A percentile compares a stretch with the other conserved stretches of the same genome.
Conservation (phyloP, 306 rosid species). For the Hylodesmum podocarpum region DNA sequence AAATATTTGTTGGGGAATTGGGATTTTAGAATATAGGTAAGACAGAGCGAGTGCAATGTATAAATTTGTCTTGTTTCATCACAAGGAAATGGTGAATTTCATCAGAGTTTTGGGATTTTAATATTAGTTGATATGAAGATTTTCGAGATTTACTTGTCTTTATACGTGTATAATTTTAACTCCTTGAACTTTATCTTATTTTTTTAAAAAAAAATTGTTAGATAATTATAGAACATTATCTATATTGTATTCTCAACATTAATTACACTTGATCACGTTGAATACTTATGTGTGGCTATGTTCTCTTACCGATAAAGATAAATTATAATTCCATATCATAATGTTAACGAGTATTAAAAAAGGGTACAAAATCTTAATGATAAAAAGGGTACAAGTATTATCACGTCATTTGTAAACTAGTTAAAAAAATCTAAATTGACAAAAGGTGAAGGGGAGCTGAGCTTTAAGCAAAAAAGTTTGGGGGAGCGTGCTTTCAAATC, state of each 20-base stretch:
- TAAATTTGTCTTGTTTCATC: conserved; percentile 30
- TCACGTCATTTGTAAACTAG: not conserved
- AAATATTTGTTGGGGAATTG: conserved; percentile 30
- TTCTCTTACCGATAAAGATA: too few relatives aligned
- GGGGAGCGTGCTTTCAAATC: not conserved
- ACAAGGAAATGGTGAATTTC: conserved; percentile 14
- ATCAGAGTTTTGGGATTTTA: conserved; percentile 5
- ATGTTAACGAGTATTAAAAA: not conserved
- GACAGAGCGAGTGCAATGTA: conserved; percentile 4
- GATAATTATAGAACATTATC: too few relatives aligned
- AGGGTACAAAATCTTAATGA: too few relatives aligned
- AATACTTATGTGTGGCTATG: too few relatives aligned
- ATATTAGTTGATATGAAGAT: not conserved
- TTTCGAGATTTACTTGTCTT: not conserved
- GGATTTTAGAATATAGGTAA: conserved; percentile 29
- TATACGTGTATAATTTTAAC: not conserved
- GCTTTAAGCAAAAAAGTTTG: not conserved
- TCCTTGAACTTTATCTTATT: not conserved
- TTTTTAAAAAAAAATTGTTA: too few relatives aligned
- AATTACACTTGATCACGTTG: too few relatives aligned
- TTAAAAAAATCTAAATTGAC: not conserved
- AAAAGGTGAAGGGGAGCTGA: not conserved
- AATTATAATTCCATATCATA: not conserved
- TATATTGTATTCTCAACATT: too few relatives aligned
- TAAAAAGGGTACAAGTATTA: not conserved